Base-by-base conservation (phyloP, 2,329 filamentous ascomycete species). In the Scedosporium aurantiacum region DNA sequence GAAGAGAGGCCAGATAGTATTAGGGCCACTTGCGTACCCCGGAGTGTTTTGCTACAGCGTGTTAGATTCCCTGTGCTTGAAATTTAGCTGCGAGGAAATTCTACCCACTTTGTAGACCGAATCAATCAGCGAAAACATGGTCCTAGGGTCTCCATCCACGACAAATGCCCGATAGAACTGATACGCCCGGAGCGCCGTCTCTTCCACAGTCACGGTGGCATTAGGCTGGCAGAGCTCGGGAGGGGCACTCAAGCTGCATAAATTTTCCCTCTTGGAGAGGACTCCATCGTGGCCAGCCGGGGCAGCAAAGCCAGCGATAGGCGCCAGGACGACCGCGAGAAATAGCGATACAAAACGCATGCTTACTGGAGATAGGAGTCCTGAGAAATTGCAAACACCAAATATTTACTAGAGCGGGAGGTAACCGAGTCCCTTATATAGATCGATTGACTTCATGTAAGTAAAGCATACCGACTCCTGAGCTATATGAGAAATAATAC, bases 81-180 rank as follows among this genome's bases (percentile, higher is more conserved):
- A 55, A 10, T 23, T 37, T 52, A 12, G 16, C 25, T 6, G 27
- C 14, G 5, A 10, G 25, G 40, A 40, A 25, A 43, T 37, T 12
- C 10, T 21, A 25, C 70, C 65, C 56, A 75, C 73, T 58, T 68
- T 68, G 60, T 75, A 75, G 1, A 65, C 65, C 2, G 68, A 69
- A 60, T 75, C 73, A 21, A 75, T 75, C 43, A 73, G 66, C 2
- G 73, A 75, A 62, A 75, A 75, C 73, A 75, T 75, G 37, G 66
- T 73, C 60, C 68, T 66, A 0, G 73, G 72, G 57, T 75, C 71
- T 2, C 73, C 73, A 56, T 75, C 73, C 3, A 74, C 71, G 3
- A 75, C 71, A 58, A 75, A 75, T 1, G 73, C 71, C 25, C 73
- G 71, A 60, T 75, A 75, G 68, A 75, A 75, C 56, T 73, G 64